These are phyloP conservation scores for Leccinum subfulvum DNA, from an alignment of 1,284 basidiomycete species.

Conservation along the genomic window DNA sequence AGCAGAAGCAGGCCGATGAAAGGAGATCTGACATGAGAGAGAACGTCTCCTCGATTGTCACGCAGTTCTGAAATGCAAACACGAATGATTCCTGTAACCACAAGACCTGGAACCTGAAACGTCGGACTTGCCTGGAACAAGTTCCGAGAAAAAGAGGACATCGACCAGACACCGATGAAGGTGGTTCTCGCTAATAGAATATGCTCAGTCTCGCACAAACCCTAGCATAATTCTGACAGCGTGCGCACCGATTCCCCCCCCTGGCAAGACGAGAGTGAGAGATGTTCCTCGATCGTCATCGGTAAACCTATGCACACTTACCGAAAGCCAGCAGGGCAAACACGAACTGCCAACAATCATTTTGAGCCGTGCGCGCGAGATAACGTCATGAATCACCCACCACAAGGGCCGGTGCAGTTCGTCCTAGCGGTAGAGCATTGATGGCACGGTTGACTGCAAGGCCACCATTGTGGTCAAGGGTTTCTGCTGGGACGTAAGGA, in stretches of 20 bases:
- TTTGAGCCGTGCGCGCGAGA: not conserved
- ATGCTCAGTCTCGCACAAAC: constrained; percentile 8
- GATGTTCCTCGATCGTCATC: not conserved
- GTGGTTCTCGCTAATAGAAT: constrained; percentile 12
- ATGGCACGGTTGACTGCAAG: constrained; percentile 13
- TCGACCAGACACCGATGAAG: constrained; percentile 14
- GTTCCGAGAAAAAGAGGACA: constrained; percentile 7
- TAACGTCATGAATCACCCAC: constrained; percentile 5
- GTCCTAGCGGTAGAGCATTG: constrained; percentile 13
- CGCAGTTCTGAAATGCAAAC: constrained; percentile 7
- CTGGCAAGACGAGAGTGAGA: constrained; percentile 2
- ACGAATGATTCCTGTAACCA: not conserved
- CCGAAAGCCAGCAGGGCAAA: constrained; percentile 15
- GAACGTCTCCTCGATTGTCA: constrained; percentile 18
- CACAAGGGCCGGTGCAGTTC: constrained; percentile 13
- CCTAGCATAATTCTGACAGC: not conserved
- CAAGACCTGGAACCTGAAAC: not conserved
- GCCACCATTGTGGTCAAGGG: not conserved
- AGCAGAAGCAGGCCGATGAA: constrained; percentile 20
- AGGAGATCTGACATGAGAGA: constrained; percentile 20
- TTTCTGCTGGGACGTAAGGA: not conserved
- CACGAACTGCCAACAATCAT: constrained; percentile 4
- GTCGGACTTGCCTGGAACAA: constrained; percentile 15
- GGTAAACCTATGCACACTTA: constrained; percentile 1
- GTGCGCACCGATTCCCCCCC: constrained; percentile 9